Percentiles rank a stretch among this genome's conserved stretches.
Evolutionary conservation across 106 monocot species (phyloP).

Genomic region (Dendrobium huoshanense): DNA sequence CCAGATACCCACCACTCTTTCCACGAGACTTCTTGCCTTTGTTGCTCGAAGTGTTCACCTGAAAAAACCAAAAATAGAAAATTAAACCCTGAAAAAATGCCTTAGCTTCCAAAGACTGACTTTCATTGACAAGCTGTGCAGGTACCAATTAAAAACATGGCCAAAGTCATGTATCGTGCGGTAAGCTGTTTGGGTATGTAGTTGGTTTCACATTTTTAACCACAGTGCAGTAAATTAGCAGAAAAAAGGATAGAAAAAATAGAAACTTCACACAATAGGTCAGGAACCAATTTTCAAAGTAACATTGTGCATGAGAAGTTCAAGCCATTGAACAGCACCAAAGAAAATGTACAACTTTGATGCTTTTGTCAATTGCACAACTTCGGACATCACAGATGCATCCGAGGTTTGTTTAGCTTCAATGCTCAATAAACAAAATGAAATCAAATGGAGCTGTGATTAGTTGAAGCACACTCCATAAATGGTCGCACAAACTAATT

Average conservation of each 20-base stretch:
- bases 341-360: background rate
- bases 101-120: background rate
- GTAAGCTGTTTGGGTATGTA: background rate
- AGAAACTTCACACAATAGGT: too few species aligned
- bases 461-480: background rate
- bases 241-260: background rate
- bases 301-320: too few species aligned
- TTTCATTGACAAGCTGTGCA: background rate
- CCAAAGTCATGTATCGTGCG: background rate
- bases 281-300: too few species aligned
- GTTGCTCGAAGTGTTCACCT: background rate
- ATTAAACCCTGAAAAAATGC: slow-evolving; percentile 1
- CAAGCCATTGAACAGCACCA: too few species aligned
- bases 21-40: background rate
- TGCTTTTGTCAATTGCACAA: background rate
- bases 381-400: background rate
- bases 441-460: too few species aligned
- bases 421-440: too few species aligned
- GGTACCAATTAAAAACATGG: background rate
- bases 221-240: background rate
- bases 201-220: slow-evolving; percentile 1
- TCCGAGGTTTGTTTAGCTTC: background rate
- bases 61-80: background rate
- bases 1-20: slow-evolving; percentile 5
- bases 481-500: background rate